Base-by-base conservation (phyloP, 306 rosid species). In the Acacia confusa region DNA sequence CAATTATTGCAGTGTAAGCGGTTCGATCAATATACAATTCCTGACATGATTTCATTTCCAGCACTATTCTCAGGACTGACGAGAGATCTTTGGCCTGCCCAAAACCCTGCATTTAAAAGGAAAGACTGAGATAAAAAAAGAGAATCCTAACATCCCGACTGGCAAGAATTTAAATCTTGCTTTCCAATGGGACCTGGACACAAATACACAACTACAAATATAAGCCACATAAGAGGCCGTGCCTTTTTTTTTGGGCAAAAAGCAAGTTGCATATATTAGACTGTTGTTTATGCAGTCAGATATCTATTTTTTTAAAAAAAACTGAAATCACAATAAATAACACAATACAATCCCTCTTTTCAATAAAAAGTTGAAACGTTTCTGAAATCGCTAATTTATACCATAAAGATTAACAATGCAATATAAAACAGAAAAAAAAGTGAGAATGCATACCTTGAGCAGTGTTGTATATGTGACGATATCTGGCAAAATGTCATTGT, bases 1-100 rank as follows among this genome's bases (percentile, higher is more conserved):
- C 97, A 76, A 89, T 66, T 44, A 83, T 92, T 68, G 92, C 91
- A 9, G 94, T 94, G 90, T 91, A 94, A 82, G 97, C 97, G 30
- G 94, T 94, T 84, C 97, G 90, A 78, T 94, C 97, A 40, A 94
- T 84, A 66, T 63, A 82, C 71, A 86, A 85, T 70, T 80, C 84
- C 47, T 70, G 82, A 81, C 75, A 60, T 77, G 88, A 85, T 82
- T 94, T 94, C 97, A 92, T 92, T 89, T 94, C 95, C 79, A 84
- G 79, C 70, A 94, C 89, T 84, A 90, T 87, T 81, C 86, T 86
- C 80, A 81, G 76, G 83, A 92, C 92, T 14, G 88, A 63, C 72
- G 57, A 65, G 73, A 90, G 90, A 86, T 94, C 94, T 72, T 88
- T 90, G 65, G 91, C 85, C 79, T 79, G 82, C 77, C 91, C 94